Evolutionary conservation across 495 filamentous ascomycete species (phyloP).

Genomic region (Hyaloscypha variabilis): DNA sequence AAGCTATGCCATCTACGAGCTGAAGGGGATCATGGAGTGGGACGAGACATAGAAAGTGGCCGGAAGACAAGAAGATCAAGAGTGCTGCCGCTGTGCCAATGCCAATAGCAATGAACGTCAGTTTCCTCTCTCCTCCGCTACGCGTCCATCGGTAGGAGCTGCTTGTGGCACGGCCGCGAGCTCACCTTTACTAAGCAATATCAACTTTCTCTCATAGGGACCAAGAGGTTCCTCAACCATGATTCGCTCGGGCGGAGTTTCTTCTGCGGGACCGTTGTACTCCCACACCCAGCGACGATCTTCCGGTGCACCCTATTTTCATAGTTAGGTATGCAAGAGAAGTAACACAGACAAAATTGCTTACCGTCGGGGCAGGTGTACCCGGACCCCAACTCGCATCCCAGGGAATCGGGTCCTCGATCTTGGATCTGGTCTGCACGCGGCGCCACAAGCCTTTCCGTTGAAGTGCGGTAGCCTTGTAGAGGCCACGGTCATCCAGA

Average conservation of each 20-base stretch:
- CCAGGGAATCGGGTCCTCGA: constrained; percentile 39
- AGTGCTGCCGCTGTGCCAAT: neutral
- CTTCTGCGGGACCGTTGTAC: constrained; percentile 44
- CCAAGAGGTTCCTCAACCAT: constrained; percentile 54
- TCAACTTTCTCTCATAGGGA: constrained; percentile 49
- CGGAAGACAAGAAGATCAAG: neutral
- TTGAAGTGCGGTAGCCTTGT: constrained; percentile 54
- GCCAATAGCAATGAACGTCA: neutral
- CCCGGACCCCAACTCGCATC: constrained; percentile 39
- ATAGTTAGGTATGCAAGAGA: neutral
- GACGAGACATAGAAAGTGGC: neutral
- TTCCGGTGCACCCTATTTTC: constrained; percentile 5
- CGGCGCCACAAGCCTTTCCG: constrained; percentile 41
- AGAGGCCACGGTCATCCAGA: constrained; percentile 54
- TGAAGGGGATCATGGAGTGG: neutral
- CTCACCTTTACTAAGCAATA: constrained; percentile 44
- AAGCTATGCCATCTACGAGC: neutral
- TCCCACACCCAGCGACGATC: constrained; percentile 53
- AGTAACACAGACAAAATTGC: neutral
- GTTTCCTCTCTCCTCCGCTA: neutral
- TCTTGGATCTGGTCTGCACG: constrained; percentile 31
- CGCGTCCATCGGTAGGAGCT: neutral
- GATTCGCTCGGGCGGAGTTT: constrained; percentile 37
- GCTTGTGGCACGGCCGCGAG: neutral
- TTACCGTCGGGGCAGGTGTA: constrained; percentile 14